Percentiles rank a stretch among this genome's conserved stretches.
These are phyloP conservation scores for Rhodamnia rubescens DNA, from an alignment of 345 rosid genomes.

Conservation along the genomic window DNA sequence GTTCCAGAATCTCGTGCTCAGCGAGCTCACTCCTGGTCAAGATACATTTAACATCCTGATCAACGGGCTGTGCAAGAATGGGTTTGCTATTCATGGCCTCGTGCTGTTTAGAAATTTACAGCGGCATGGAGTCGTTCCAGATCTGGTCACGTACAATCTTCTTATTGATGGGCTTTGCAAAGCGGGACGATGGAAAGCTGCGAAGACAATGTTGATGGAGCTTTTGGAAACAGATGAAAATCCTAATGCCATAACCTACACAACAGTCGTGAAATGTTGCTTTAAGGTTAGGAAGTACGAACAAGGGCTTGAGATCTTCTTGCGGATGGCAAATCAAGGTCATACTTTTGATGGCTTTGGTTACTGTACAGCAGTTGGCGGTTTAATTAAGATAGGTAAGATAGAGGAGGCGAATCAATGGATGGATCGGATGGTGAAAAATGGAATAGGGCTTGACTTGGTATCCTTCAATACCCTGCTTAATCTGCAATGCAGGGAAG, in stretches of 20 bases:
- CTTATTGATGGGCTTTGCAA: constrained; percentile 71
- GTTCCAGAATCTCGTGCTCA: constrained; percentile 28
- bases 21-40: constrained; percentile 19
- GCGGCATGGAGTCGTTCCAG: constrained; percentile 43
- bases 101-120: constrained; percentile 42
- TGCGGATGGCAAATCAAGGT: constrained; percentile 51
- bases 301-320: constrained; percentile 50
- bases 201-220: constrained; percentile 50
- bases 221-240: constrained; percentile 30
- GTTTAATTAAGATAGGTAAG: constrained; percentile 53
- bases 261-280: constrained; percentile 56
- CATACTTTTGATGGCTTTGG: constrained; percentile 74
- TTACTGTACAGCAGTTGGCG: constrained; percentile 51
- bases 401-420: constrained; percentile 30
- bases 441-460: constrained; percentile 56
- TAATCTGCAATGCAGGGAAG: constrained; percentile 51
- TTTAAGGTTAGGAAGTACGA: constrained; percentile 40
- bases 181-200: constrained; percentile 35
- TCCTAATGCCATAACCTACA: constrained; percentile 66
- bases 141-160: constrained; percentile 54
- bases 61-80: constrained; percentile 73
- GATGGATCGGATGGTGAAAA: not conserved
- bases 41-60: constrained; percentile 63
- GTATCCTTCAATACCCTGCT: constrained; percentile 63
- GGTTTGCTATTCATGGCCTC: constrained; percentile 38